Base-by-base conservation (phyloP, 148 eudicot species). In the Diospyros lotus region DNA sequence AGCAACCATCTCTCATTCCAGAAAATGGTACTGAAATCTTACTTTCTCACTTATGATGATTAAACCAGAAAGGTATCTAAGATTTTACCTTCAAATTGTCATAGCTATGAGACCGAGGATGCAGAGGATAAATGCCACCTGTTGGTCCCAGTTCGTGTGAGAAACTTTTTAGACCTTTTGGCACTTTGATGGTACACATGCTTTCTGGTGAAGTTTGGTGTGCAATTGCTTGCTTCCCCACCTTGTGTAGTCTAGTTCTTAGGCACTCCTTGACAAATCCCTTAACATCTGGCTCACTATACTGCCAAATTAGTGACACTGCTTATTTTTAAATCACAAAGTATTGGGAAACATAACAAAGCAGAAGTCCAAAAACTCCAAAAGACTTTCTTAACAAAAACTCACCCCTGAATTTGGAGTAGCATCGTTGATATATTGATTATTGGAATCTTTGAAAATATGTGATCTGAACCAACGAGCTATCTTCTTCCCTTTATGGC, bases 91-190 rank as follows among this genome's bases (percentile, higher is more conserved):
- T 84, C 70, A 89, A 74, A 81, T 89, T 84, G 74, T 71, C 68
- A 72, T 73, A 82, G 79, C 91, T 89, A 77, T 84, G 88, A 73
- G 91, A 76, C 78, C 88, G 87, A 44, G 86, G 81, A 61, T 65
- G 75, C 44, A 63, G 42, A 70, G 89, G 82, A 68, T 78, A 84
- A 75, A 87, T 74, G 45, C 84, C 87, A 75, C 86, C 85, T 60
- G 83, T 85, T 71, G 86, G 89, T 59, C 89, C 86, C 76, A 87
- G 82, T 83, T 87, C 93, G 68, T 87, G 91, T 5, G 93, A 89
- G 80, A 86, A 86, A 71, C 93, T 87, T 77, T 89, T 89, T 58
- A 79, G 40, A 14, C 65, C 83, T 78, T 83, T 86, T 38, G 88
- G 77, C 76, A 76, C 79, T 77, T 82, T 82, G 70, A 18, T 54